Evolutionary conservation across 2,329 filamentous ascomycete genomes (phyloP), one percentile per base, ranked within the genome.

Genomic region (Dactylellina haptotyla): DNA sequence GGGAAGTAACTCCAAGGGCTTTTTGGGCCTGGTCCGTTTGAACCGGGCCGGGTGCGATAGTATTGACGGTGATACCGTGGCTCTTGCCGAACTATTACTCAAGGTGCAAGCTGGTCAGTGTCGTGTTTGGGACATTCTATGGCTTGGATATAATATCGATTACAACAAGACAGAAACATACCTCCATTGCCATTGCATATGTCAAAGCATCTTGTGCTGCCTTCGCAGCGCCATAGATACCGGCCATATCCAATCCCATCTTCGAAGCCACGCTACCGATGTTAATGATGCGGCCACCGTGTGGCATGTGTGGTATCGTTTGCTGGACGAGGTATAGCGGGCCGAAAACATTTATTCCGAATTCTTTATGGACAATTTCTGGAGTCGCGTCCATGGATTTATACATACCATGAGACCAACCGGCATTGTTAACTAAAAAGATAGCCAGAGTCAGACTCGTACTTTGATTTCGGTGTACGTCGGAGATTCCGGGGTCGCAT

Each of bases 61-160:
- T 80, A 54, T 84, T 84, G 39, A 84, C 79, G 0, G 82, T 84
- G 59, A 84, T 82, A 12, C 82, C 82, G 41, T 79, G 78, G 18
- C 78, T 79, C 0, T 76, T 75, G 0, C 82, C 82, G 12, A 82
- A 77, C 78, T 81, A 66, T 23, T 59, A 57, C 14, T 64, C 48
- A 28, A 32, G 23, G 32, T 25, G 12, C 8, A 58, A 30, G 18
- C 12, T 30, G 12, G 23, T 59, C 32, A 59, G 37, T 34, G 20
- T n/a, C 50, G 16, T 4, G 46, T 51, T 28, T 51, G 14, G n/a
- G n/a, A 37, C 34, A 16, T 2, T 37, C 16, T 54, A 37, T 34
- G 50, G 16, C 18, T 37, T 37, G 34, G 26, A 54, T 54, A 54
- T 54, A 10, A 20, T 9, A 9, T 37, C 16, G 50, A 54, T 37